A percentile compares a stretch with the other conserved stretches of the same genome.
Conservation (phyloP, 768 basidiomycete species). For the Lactifluus volemus region DNA sequence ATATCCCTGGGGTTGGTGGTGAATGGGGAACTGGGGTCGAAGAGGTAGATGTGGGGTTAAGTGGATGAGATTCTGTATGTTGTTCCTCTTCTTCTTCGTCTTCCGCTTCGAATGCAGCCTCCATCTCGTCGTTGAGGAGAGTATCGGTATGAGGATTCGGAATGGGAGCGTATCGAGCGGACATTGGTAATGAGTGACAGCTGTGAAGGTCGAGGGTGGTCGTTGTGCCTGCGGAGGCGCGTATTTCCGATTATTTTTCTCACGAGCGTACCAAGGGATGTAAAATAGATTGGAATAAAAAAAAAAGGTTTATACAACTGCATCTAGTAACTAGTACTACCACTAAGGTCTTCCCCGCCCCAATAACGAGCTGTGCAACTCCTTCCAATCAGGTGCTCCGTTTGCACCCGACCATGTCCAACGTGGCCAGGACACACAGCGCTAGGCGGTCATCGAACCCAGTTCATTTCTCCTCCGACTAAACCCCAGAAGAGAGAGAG, state of each 20-base stretch:
- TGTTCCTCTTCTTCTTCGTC: slow-evolving; percentile 55
- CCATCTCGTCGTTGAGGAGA: slow-evolving; percentile 54
- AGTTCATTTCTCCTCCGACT: not conserved
- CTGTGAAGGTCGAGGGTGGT: too few species aligned
- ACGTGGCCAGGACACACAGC: not conserved
- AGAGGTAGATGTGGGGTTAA: slow-evolving; percentile 32
- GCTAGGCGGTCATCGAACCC: slow-evolving; percentile 10
- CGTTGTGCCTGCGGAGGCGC: not conserved
- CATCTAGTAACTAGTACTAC: not conserved
- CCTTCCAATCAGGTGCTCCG: not conserved
- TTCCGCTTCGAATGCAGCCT: slow-evolving; percentile 78
- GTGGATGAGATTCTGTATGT: slow-evolving; percentile 40
- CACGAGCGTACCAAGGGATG: too few species aligned
- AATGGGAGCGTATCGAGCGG: slow-evolving; percentile 61
- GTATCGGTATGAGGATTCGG: slow-evolving; percentile 47
- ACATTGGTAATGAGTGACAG: slow-evolving; percentile 25
- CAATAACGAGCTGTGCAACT: not conserved
- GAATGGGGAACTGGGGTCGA: slow-evolving; percentile 17
- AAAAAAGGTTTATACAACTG: not conserved
- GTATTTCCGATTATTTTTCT: too few species aligned
- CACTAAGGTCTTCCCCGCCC: slow-evolving; percentile 1
- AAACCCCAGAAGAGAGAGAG: not conserved
- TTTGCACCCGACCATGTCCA: not conserved
- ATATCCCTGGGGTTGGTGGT: slow-evolving; percentile 32
- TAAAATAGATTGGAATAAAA: not conserved